These are phyloP conservation scores for Russula earlei DNA, from an alignment of 768 basidiomycete species.

Conservation along the genomic window DNA sequence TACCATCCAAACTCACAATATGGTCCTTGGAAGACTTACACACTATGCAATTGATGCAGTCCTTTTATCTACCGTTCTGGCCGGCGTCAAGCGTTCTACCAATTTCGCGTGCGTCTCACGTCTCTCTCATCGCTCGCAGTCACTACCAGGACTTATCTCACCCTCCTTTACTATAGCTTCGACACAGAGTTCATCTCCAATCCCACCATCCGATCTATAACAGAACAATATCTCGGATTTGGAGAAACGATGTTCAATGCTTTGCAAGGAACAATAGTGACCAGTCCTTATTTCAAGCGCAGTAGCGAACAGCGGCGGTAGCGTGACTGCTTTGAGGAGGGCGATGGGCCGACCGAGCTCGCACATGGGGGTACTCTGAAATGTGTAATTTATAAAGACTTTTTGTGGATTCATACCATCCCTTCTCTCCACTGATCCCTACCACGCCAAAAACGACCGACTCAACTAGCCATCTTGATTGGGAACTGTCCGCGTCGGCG, in stretches of 20 bases:
- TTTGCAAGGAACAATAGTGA: slow-evolving; percentile 76
- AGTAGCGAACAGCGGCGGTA: slow-evolving; percentile 32
- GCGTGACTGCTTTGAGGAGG: slow-evolving; percentile 2
- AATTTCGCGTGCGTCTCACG: slow-evolving; percentile 72
- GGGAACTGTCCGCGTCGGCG: too few species aligned
- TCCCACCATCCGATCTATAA: slow-evolving; percentile 61
- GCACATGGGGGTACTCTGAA: neutral
- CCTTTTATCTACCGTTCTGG: slow-evolving; percentile 79
- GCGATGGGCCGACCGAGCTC: neutral
- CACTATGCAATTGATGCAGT: slow-evolving; percentile 83
- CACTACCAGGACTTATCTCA: neutral
- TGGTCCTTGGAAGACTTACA: slow-evolving; percentile 60
- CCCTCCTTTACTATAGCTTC: slow-evolving; percentile 40
- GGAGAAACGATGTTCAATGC: slow-evolving; percentile 89
- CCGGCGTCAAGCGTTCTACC: slow-evolving; percentile 83
- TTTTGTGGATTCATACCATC: neutral
- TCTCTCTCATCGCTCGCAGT: slow-evolving; percentile 4
- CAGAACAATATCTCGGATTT: slow-evolving; percentile 74
- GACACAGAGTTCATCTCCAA: slow-evolving; percentile 65
- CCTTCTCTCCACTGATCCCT: neutral
- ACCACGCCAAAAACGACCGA: neutral
- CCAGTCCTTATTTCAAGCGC: slow-evolving; percentile 73
- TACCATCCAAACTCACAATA: too few species aligned
- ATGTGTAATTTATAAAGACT: neutral
- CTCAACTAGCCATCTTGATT: too few species aligned